Percentiles rank a stretch among this genome's conserved stretches.
Conservation (phyloP, 148 eudicot species). For the Cornus florida region DNA sequence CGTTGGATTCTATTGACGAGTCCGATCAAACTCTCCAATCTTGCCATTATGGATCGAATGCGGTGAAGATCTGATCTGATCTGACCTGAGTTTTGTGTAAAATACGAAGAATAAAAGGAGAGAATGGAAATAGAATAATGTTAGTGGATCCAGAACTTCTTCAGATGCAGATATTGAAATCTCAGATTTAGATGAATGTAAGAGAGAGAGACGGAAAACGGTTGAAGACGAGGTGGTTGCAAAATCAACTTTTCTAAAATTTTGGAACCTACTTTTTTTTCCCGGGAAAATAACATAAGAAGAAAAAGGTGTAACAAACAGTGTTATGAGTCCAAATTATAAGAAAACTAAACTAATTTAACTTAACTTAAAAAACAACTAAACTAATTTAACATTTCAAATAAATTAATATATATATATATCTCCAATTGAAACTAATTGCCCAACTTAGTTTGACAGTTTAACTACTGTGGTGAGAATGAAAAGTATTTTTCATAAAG, state of each 20-base stretch:
- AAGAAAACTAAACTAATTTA: too few relatives aligned
- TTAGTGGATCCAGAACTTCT: background rate
- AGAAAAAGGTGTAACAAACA: too few relatives aligned
- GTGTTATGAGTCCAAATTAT: too few relatives aligned
- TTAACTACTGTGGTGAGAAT: too few relatives aligned
- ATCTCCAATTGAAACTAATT: too few relatives aligned
- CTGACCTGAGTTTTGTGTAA: background rate
- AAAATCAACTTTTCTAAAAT: background rate
- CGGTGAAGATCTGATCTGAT: conserved; percentile 8
- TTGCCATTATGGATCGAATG: conserved; percentile 51
- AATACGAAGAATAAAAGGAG: background rate
- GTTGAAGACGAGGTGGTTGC: conserved; percentile 13
- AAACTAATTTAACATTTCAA: background rate
- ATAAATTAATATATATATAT: too few relatives aligned
- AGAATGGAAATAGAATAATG: background rate
- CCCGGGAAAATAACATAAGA: too few relatives aligned
- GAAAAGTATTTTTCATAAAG: too few relatives aligned
- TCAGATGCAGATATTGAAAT: conserved; percentile 2
- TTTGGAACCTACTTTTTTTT: too few relatives aligned
- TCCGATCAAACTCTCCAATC: conserved; percentile 89
- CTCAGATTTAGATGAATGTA: conserved; percentile 7
- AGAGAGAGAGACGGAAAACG: conserved; percentile 15
- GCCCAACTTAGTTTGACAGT: too few relatives aligned
- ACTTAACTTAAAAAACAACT: background rate
- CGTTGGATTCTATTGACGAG: conserved; percentile 78